Evolutionary conservation across 2,329 filamentous ascomycete genomes (phyloP).

Genomic region (Diaporthe citriasiana): DNA sequence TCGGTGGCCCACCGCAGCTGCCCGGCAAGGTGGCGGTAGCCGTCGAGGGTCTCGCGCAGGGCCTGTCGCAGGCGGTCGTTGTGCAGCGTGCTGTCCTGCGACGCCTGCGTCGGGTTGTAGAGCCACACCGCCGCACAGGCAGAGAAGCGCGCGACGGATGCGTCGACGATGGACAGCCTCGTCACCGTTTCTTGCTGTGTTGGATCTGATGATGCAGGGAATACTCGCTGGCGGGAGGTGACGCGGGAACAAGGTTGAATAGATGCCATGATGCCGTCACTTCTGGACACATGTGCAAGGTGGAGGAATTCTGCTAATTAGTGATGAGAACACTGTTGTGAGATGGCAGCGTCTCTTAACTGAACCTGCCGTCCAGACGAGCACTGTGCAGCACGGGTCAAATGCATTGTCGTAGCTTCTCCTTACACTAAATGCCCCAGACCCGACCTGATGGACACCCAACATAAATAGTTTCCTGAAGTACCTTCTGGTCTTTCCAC

Average conservation of each 20-base stretch:
- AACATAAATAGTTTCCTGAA: too few relatives aligned
- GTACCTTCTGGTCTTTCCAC: too few relatives aligned
- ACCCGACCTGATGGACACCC: too few relatives aligned
- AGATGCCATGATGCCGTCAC: background rate
- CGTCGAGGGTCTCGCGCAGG: constrained; percentile 53
- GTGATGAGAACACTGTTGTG: background rate
- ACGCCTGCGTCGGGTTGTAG: constrained; percentile 50
- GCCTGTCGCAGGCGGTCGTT: constrained; percentile 44
- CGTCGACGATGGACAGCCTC: constrained; percentile 59
- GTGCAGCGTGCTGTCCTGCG: background rate
- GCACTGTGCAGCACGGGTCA: background rate
- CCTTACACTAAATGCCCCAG: background rate
- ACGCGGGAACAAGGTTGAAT: background rate
- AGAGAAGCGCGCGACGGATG: constrained; percentile 57
- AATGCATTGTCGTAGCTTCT: background rate
- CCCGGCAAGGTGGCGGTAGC: constrained; percentile 59
- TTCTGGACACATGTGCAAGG: background rate
- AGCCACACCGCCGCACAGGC: constrained; percentile 60
- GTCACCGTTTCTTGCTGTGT: constrained; percentile 39
- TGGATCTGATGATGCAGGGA: constrained; percentile 19
- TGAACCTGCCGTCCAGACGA: background rate
- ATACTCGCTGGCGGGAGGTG: constrained; percentile 25
- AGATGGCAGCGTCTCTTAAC: background rate
- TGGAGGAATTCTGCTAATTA: background rate
- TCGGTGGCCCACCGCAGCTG: constrained; percentile 55